Evolutionary conservation across 2,329 filamentous ascomycete genomes (phyloP), one percentile per base, ranked within the genome.

Genomic region (Monilinia fructigena): DNA sequence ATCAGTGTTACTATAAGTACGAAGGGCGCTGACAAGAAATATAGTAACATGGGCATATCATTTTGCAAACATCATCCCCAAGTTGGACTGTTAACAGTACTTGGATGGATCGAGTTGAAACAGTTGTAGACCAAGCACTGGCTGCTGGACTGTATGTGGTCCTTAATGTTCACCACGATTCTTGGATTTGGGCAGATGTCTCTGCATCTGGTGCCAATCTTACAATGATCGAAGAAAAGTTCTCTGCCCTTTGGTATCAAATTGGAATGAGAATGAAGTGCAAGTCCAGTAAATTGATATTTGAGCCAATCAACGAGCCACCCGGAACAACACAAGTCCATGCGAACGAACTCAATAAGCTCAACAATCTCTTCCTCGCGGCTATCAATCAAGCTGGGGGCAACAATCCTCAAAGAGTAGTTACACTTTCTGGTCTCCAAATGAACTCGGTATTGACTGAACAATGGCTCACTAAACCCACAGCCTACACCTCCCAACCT

Each of bases 251-350:
- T 2, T 88, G 85, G 86, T 77, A 80, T 28, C 85, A 88, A 71
- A 85, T 87, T 68, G 84, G 80, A 14, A 78, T 77, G 4, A 81
- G 81, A 67, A 76, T 87, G 31, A 83, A 79, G 1, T 86, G 83
- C 76, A 85, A 85, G 72, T 81, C 82, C 1, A 81, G 80, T 38
- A 75, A 78, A 20, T 79, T 87, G 3, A 82, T 84, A 0, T 83
- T 87, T 64, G 85, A 88, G 72, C 78, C 85, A 0, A 83, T 88
- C 71, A 87, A 87, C 68, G 85, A 88, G 71, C 83, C 84, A 0
- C 80, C 83, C 0, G 84, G 82, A 53, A 79, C 80, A 0, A 85
- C 80, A 0, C 79, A 80, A 4, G 80, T 78, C 26, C 80, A 87
- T 66, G 84, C 78, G 0, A 78, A 79, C 2, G 77, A 82, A 53